Conservation (phyloP, 2,329 filamentous ascomycete genomes). For the Aaosphaeria arxii region DNA sequence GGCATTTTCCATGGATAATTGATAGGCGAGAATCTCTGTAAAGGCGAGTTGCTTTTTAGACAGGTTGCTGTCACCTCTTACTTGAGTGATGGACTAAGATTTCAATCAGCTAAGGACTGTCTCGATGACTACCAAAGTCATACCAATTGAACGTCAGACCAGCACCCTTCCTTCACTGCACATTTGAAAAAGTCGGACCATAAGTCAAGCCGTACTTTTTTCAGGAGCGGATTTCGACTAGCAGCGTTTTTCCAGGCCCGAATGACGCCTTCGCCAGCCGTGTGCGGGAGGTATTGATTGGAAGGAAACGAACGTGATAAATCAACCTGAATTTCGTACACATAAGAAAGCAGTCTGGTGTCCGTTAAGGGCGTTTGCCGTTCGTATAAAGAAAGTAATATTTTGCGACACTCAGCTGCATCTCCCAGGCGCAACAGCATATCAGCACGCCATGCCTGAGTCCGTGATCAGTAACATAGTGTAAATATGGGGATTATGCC, state of each 20-base stretch:
- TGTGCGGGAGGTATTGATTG: conserved; percentile 3
- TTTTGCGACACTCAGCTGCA: background rate
- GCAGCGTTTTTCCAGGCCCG: conserved; percentile 29
- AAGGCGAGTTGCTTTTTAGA: background rate
- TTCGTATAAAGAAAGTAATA: conserved; percentile 16
- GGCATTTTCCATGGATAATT: background rate
- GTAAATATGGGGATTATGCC: background rate
- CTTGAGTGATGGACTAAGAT: conserved; percentile 25
- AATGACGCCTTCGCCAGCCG: conserved; percentile 17
- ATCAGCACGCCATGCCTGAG: conserved; percentile 31
- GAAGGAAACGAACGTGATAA: conserved; percentile 9
- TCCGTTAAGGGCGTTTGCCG: conserved; percentile 22
- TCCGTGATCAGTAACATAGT: background rate
- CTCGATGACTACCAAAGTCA: background rate
- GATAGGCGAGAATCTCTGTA: background rate
- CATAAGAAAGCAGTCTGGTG: conserved; percentile 20
- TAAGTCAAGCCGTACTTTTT: conserved; percentile 19
- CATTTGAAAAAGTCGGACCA: conserved; percentile 25
- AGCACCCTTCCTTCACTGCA: conserved; percentile 29
- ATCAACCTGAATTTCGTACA: conserved; percentile 22
- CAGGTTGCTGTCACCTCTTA: background rate
- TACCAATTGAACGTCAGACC: conserved; percentile 34
- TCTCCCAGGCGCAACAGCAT: conserved; percentile 16
- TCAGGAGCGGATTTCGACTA: conserved; percentile 14
- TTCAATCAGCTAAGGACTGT: too few relatives aligned